These are phyloP conservation scores for Aspergillus sparsus DNA, from an alignment of 495 filamentous ascomycete genomes.

Conservation along the genomic window DNA sequence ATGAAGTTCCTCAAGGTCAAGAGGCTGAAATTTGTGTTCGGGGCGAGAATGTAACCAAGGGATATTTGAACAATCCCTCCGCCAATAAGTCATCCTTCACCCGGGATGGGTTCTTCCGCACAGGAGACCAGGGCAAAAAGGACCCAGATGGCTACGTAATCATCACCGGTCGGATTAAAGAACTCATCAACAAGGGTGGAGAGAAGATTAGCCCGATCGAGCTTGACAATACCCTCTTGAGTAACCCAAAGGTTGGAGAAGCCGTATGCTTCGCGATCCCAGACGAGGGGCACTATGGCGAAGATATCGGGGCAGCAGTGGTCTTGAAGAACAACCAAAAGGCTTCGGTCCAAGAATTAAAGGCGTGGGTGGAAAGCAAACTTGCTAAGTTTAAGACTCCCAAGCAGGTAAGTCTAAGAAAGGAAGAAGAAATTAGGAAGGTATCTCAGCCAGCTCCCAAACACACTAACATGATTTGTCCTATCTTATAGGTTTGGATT, in stretches of 20 bases:
- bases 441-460: not conserved
- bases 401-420: conserved; percentile 60
- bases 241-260: conserved; percentile 68
- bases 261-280: conserved; percentile 77
- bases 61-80: conserved; percentile 77
- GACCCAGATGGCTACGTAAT: conserved; percentile 74
- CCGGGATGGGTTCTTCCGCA: conserved; percentile 72
- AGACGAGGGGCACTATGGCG: conserved; percentile 60
- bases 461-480: not conserved
- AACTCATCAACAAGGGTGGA: conserved; percentile 81
- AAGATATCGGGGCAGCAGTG: conserved; percentile 76
- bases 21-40: conserved; percentile 80
- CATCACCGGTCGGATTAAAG: conserved; percentile 81
- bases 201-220: conserved; percentile 86
- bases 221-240: conserved; percentile 73
- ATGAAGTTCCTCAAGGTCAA: conserved; percentile 58
- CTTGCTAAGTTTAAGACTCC: conserved; percentile 84
- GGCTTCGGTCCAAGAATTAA: conserved; percentile 59
- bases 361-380: conserved; percentile 63
- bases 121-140: conserved; percentile 77
- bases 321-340: conserved; percentile 65
- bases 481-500: conserved; percentile 62
- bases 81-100: conserved; percentile 73
- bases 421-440: not conserved
- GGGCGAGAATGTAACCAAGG: conserved; percentile 77